These are phyloP conservation scores for Blastocystis hominis DNA, from an alignment of 352 stramenopile species.

Conservation along the genomic window DNA sequence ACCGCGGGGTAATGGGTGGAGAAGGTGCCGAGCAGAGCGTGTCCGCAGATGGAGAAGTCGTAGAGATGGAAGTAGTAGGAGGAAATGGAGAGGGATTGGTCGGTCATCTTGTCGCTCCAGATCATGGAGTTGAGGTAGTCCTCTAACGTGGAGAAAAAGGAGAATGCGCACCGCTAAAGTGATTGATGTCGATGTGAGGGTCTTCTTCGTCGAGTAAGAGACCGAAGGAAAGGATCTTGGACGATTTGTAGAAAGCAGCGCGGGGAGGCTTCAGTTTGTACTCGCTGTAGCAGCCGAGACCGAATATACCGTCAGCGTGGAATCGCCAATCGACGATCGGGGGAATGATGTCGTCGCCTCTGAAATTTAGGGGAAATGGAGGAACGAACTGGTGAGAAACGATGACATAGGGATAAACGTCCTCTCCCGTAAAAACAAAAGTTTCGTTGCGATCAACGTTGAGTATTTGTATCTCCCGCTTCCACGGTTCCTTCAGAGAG, in stretches of 20 bases:
- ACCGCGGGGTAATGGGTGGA: background rate
- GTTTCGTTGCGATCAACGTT: background rate
- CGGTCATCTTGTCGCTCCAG: constrained; percentile 29
- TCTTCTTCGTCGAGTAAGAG: background rate
- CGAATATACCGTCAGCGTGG: constrained; percentile 6
- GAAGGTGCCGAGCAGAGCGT: background rate
- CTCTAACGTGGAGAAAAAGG: background rate
- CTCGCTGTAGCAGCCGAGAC: background rate
- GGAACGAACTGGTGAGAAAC: background rate
- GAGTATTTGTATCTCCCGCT: background rate
- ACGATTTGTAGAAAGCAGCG: background rate
- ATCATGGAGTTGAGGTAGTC: background rate
- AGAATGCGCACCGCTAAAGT: background rate
- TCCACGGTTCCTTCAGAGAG: background rate
- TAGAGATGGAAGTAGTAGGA: constrained; percentile 15
- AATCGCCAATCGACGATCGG: background rate
- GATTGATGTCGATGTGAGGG: constrained; percentile 27
- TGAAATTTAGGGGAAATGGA: background rate
- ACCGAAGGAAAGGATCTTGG: background rate
- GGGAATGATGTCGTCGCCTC: background rate
- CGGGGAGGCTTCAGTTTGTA: background rate
- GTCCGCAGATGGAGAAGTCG: background rate
- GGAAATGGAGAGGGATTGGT: background rate
- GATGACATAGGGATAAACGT: background rate
- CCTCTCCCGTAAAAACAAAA: background rate